Base-by-base conservation (phyloP, 2,329 filamentous ascomycete genomes). In the Dothideomycetidae sp. region DNA sequence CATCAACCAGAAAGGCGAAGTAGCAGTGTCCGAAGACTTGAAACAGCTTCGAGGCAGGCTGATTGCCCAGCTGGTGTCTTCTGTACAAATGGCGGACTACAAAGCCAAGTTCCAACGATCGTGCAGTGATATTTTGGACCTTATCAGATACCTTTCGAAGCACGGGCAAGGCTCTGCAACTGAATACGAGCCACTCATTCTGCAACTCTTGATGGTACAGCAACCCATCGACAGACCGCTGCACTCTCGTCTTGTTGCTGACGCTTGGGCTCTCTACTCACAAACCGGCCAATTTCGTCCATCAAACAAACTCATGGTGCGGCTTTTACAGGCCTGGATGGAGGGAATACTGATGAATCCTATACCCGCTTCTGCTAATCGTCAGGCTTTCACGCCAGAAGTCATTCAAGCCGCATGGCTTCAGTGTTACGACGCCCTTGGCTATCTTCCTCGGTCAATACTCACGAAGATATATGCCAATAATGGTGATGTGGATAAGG, bases 401-500 rank as follows among this genome's bases (percentile, higher is more conserved):
- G 7, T n/a, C 7, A 26, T 26, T 26, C 7, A 26, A n/a, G 7
- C 21, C 7, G 21, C 21, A 7, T 26, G 21, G 21, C 21, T 26
- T 26, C 21, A 26, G n/a, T 26, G 21, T 26, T n/a, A 26, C 21
- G 21, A 26, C 21, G n/a, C 7, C n/a, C 21, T 26, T 7, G 21
- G 21, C 7, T 26, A 7, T 26, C 7, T 26, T n/a, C 21, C 21
- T n/a, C 7, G 21, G 7, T 7, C 21, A 26, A 26, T 26, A 7
- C n/a, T 26, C 7, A 7, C 21, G 7, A 7, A 26, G n/a, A 26
- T 26, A 26, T 26, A 26, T 26, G 57, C 61, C 3, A 44, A 50
- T 4, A 39, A 45, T 11, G 62, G 62, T 10, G 36, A 55, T 10
- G 46, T 48, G 2, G 48, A 51, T 13, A 44, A 39, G 12, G 57